A percentile compares a stretch with the other conserved stretches of the same genome.
Conservation (phyloP, 805 yeast genomes). For the Wickerhamiella hasegawae region DNA sequence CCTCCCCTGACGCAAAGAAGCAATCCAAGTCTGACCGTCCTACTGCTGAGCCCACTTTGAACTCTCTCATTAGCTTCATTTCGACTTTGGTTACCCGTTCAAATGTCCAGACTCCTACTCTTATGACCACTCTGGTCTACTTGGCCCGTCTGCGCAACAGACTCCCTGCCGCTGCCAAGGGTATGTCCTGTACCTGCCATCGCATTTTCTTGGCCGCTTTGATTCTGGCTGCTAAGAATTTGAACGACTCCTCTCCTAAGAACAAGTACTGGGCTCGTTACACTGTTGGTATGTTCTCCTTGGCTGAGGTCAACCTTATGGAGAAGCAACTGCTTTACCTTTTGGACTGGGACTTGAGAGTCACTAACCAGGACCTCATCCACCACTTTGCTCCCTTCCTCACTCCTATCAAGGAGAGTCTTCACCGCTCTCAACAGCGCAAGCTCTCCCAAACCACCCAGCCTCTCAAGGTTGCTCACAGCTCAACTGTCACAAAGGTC, state of each 20-base stretch:
- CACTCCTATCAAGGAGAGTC: conserved; percentile 46
- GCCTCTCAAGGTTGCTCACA: background rate
- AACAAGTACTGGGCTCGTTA: conserved; percentile 93
- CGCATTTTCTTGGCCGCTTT: conserved; percentile 80
- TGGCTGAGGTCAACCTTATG: conserved; percentile 74
- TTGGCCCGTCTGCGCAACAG: conserved; percentile 58
- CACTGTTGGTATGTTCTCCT: conserved; percentile 67
- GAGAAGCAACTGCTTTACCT: conserved; percentile 75
- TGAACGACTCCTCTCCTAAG: conserved; percentile 87
- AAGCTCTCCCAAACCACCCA: background rate
- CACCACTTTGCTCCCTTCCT: conserved; percentile 60
- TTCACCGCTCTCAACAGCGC: conserved; percentile 14
- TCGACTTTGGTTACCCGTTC: conserved; percentile 58
- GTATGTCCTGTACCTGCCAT: conserved; percentile 81
- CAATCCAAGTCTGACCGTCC: conserved; percentile 2
- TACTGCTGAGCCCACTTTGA: conserved; percentile 17
- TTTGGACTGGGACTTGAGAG: conserved; percentile 71
- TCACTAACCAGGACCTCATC: conserved; percentile 54
- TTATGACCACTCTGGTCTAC: conserved; percentile 84
- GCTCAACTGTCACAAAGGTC: too few relatives aligned
- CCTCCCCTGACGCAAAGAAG: conserved; percentile 8
- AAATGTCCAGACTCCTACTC: conserved; percentile 86
- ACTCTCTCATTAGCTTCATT: conserved; percentile 37
- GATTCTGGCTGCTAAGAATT: conserved; percentile 78
- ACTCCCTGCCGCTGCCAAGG: conserved; percentile 76